Evolutionary conservation across 2,329 filamentous ascomycete genomes (phyloP).

Genomic region (Basipetospora chlamydospora): DNA sequence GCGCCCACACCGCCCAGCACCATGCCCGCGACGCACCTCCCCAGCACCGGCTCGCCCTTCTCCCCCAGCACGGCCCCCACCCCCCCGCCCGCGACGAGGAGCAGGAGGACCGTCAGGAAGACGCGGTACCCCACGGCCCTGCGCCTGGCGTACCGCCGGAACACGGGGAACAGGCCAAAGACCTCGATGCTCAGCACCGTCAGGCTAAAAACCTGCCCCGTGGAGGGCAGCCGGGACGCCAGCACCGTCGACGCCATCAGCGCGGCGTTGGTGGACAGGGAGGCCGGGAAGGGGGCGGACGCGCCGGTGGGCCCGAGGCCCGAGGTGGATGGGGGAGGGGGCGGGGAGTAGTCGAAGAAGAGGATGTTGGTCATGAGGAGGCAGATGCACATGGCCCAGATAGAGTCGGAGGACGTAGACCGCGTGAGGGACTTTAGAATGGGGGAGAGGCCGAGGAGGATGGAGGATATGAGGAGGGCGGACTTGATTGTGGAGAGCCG

Average conservation of each 20-base stretch:
- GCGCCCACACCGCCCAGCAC: constrained; percentile 62
- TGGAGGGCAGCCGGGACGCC: constrained; percentile 75
- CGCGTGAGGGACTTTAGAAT: constrained; percentile 93
- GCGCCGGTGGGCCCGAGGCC: constrained; percentile 14
- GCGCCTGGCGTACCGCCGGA: constrained; percentile 73
- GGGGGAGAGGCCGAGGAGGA: constrained; percentile 78
- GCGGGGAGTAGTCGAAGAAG: constrained; percentile 70
- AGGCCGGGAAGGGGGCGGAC: constrained; percentile 48
- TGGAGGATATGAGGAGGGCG: constrained; percentile 82
- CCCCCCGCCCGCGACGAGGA: constrained; percentile 66
- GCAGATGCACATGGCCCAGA: constrained; percentile 94
- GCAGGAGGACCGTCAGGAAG: constrained; percentile 57
- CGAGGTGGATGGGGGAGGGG: constrained; percentile 28
- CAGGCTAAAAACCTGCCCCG: constrained; percentile 85
- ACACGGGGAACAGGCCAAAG: constrained; percentile 95
- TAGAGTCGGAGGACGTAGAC: constrained; percentile 84
- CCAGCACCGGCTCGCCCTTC: constrained; percentile 14
- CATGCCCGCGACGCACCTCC: constrained; percentile 52
- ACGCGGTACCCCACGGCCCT: constrained; percentile 73
- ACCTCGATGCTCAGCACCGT: constrained; percentile 96
- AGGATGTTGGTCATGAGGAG: constrained; percentile 91
- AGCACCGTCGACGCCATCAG: constrained; percentile 93
- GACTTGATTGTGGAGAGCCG: constrained; percentile 77
- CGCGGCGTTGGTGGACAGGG: constrained; percentile 83
- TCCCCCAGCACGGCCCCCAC: constrained; percentile 49